Evolutionary conservation across 169 alveolate genomes (phyloP).

Genomic region (Plasmodium reichenowi): DNA sequence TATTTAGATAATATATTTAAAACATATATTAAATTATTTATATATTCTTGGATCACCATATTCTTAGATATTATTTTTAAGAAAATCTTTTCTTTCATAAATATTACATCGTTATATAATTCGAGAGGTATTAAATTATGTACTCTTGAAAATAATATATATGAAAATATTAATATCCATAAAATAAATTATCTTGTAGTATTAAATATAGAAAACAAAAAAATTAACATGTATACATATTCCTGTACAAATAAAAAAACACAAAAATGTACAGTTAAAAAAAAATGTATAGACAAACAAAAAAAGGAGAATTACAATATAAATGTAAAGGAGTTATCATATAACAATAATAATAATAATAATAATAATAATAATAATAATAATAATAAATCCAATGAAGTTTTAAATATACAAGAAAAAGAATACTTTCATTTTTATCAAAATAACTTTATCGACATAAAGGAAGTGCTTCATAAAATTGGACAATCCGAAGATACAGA

Average conservation of each 20-base stretch:
- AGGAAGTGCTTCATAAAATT: constrained; percentile 28
- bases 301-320: background rate
- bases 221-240: constrained; percentile 8
- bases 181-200: constrained; percentile 39
- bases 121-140: constrained; percentile 49
- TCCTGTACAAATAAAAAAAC: background rate
- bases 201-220: constrained; percentile 33
- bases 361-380: no score
- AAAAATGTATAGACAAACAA: background rate
- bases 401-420: background rate
- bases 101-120: constrained; percentile 28
- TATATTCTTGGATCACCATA: constrained; percentile 70
- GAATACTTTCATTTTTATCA: constrained; percentile 59
- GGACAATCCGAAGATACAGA: no score
- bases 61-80: constrained; percentile 37
- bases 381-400: no score
- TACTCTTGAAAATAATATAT: constrained; percentile 41
- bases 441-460: constrained; percentile 69
- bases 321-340: no score
- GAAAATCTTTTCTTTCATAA: constrained; percentile 17
- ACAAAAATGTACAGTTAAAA: background rate
- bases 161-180: constrained; percentile 52
- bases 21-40: constrained; percentile 48
- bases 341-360: background rate
- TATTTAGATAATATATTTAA: constrained; percentile 51